phyloP scores from a whole-genome alignment of 106 monocot species.

The Dioscorea zingiberensis region DNA sequence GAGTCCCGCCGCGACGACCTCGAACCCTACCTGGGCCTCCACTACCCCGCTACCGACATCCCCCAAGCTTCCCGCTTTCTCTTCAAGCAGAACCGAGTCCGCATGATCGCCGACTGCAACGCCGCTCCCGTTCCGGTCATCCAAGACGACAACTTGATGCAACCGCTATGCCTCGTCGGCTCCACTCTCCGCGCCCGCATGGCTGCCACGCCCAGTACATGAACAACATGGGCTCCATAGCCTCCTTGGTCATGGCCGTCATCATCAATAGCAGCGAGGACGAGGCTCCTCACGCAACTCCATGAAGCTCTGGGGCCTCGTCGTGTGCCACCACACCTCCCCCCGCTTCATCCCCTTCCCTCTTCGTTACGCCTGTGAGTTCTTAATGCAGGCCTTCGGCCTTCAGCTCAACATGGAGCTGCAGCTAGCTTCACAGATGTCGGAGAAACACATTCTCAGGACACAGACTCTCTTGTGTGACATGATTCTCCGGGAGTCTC shows the following conservation, averaged over 20 bases:
- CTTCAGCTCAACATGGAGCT: conserved; percentile 95
- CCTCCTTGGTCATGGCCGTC: conserved; percentile 83
- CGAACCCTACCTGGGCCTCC: conserved; percentile 86
- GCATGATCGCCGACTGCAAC: conserved; percentile 90
- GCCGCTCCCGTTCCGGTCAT: conserved; percentile 64
- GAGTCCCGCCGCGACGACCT: conserved; percentile 59
- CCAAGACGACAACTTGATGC: conserved; percentile 48
- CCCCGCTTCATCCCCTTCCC: conserved; percentile 88
- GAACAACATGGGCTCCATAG: conserved; percentile 85
- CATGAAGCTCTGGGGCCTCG: conserved; percentile 92
- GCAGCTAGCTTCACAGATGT: conserved; percentile 68
- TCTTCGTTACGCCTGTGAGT: conserved; percentile 92
- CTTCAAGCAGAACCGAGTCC: conserved; percentile 82
- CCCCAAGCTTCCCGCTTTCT: conserved; percentile 86
- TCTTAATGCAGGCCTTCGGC: conserved; percentile 95
- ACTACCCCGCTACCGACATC: conserved; percentile 91
- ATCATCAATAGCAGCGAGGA: conserved; percentile 62
- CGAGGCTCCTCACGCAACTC: conserved; percentile 11
- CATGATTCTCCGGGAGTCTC: conserved; percentile 84
- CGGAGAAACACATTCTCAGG: conserved; percentile 80
- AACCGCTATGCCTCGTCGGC: conserved; percentile 88
- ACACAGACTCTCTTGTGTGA: conserved; percentile 91
- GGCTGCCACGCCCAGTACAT: conserved; percentile 90
- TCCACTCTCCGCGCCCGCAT: conserved; percentile 78
- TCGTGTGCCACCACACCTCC: conserved; percentile 93